phyloP scores from a whole-genome alignment of 176 grass and related monocot species.

The Raddia guianensis region DNA sequence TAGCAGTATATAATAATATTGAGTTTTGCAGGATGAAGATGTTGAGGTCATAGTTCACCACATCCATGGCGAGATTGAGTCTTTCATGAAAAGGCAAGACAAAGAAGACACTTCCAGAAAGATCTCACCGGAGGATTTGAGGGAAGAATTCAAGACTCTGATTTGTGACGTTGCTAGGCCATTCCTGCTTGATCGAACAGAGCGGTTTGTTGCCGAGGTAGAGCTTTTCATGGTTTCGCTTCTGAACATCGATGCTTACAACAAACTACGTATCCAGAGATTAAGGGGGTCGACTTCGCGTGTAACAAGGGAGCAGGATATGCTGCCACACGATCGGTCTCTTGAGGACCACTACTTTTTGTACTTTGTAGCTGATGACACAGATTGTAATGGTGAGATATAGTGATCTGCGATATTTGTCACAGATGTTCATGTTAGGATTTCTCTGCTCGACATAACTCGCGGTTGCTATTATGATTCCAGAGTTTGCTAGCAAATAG shows the following conservation, averaged over 20 bases:
- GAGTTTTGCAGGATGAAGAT: constrained; percentile 63
- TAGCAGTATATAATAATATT: neutral
- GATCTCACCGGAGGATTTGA: constrained; percentile 47
- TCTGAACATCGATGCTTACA: constrained; percentile 79
- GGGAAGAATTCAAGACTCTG: constrained; percentile 60
- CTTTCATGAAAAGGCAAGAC: constrained; percentile 72
- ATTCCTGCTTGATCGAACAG: constrained; percentile 65
- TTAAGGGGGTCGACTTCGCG: constrained; percentile 45
- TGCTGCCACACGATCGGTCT: constrained; percentile 39
- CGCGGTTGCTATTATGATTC: too few relatives aligned
- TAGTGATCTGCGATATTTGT: constrained; percentile 6
- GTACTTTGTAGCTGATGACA: constrained; percentile 41
- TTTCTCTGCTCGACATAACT: too few relatives aligned
- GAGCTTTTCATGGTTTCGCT: constrained; percentile 80
- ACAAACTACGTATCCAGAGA: constrained; percentile 54
- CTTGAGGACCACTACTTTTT: constrained; percentile 45
- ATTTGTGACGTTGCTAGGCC: constrained; percentile 64
- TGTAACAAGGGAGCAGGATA: constrained; percentile 36
- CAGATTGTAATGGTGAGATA: constrained; percentile 41
- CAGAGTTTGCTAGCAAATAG: too few relatives aligned
- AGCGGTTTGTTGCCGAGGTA: constrained; percentile 62
- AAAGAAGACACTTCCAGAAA: constrained; percentile 20
- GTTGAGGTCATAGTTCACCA: constrained; percentile 74
- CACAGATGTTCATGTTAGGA: neutral
- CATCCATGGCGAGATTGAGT: constrained; percentile 72